Base-by-base conservation (phyloP, 441 rosid species). In the Sinapis alba region DNA sequence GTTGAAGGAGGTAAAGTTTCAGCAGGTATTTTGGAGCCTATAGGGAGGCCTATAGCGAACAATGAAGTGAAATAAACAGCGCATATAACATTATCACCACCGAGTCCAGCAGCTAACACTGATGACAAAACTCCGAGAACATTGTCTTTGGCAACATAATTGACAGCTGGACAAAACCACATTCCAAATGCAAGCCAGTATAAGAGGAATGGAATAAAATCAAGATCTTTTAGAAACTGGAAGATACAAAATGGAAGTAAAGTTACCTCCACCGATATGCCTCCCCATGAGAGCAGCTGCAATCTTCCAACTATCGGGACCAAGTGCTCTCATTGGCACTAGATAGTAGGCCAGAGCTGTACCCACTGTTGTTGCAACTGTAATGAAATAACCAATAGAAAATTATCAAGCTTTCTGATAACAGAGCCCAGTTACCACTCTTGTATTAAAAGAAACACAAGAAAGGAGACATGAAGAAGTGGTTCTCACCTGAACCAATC, bases 201-300 rank as follows among this genome's bases (percentile, higher is more conserved):
- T 45, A 3, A 16, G 50, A 72, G 8, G 8, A 69, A 60, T 10
- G 9, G 10, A 78, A 23, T 6, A 9, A 64, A 21, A 38, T 16
- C 4, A 30, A 23, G n/a, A 13, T 45, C 20, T 12, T 18, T 7
- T 16, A 59, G 36, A 72, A 75, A 30, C n/a, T 13, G 58, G 15
- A 18, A 36, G 26, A 57, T 9, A 3, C 11, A 32, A 4, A 71
- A 59, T 60, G 36, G 20, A 78, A 28, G 41, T 64, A 83, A 89
- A 26, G 18, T 64, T 85, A 90, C 97, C 93, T 89, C 98, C 97
- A 41, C 98, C 97, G 38, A 92, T 94, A 73, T 94, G 91, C 75
- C 94, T 88, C 34, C 92, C 96, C 98, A 90, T 92, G 47, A 94
- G 97, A 34, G 97, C 97, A 78, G 97, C 97, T n/a, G 94, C 97